Evolutionary conservation across 345 rosid species (phyloP), one percentile per base, ranked within the genome.

Genomic region (Melastoma malabathricum): DNA sequence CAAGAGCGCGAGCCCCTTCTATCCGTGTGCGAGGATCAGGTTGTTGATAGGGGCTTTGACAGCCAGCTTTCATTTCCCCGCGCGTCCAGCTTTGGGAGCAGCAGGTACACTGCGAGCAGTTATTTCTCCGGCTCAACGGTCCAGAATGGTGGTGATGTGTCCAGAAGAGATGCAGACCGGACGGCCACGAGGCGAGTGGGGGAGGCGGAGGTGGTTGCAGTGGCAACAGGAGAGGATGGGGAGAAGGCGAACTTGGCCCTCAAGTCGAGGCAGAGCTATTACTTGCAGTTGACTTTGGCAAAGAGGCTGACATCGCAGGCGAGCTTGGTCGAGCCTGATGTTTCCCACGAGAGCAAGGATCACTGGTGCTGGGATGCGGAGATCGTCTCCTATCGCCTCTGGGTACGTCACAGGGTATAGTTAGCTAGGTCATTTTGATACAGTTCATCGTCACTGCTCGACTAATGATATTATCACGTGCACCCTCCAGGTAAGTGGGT

Each of bases 81-180:
- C 68, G 51, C 83, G 45, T 84, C 96, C 0, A 90, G 96, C 44
- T 34, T 34, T 12, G 41, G 12, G 41, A 94, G 82, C 57, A 90
- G 96, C 56, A 84, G 94, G 56, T 81, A 73, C 44, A 81, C 79
- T 0, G 84, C 84, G 12, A 89, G 97, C 68, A 34, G 41, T 34
- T 79, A 81, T 75, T 81, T 83, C 71, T 83, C 95, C 2, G 97
- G 78, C 52, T 77, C 84, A 45, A 83, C 94, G n/a, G 74, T 80
- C 43, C 78, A 86, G 15, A 50, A 73, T 48, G 94, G 81, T 13
- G 94, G 83, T 8, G 75, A 60, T 53, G 72, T 66, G 44, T 73
- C 72, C 14, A 71, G 64, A 59, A 20, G 54, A 72, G 13, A 51
- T 39, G 44, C 22, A 51, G 44, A 31, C 55, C 17, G 10, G 23